Percentiles rank a stretch among this genome's conserved stretches.
Evolutionary conservation across 768 basidiomycete genomes (phyloP).

Genomic region (Suillus alpinus): DNA sequence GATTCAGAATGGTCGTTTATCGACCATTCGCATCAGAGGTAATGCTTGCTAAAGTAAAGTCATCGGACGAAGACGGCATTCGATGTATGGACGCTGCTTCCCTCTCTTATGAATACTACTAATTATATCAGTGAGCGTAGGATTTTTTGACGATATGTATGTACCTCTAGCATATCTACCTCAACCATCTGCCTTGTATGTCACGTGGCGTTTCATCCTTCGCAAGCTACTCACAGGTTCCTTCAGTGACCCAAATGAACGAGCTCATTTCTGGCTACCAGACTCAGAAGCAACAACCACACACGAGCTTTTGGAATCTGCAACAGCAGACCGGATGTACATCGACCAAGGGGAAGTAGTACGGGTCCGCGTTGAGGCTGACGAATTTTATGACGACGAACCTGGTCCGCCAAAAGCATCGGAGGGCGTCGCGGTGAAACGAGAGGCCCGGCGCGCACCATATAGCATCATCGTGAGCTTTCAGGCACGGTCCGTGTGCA

Average conservation of each 20-base stretch:
- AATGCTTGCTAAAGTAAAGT: constrained; percentile 83
- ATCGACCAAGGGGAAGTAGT: constrained; percentile 75
- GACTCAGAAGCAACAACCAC: constrained; percentile 48
- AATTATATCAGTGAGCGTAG: constrained; percentile 62
- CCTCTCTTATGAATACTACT: constrained; percentile 1
- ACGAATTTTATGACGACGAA: constrained; percentile 84
- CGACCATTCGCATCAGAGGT: constrained; percentile 90
- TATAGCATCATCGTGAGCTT: constrained; percentile 68
- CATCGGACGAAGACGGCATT: constrained; percentile 82
- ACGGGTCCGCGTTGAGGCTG: constrained; percentile 74
- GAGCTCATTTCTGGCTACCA: constrained; percentile 81
- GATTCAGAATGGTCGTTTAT: constrained; percentile 89
- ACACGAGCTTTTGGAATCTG: constrained; percentile 69
- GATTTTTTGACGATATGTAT: constrained; percentile 94
- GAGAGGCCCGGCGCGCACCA: constrained; percentile 51
- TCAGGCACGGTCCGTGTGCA: not conserved
- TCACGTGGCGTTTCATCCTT: constrained; percentile 4
- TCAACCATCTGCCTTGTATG: constrained; percentile 76
- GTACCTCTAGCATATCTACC: constrained; percentile 79
- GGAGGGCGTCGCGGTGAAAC: constrained; percentile 61
- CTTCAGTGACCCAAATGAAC: constrained; percentile 74
- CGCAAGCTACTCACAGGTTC: not conserved
- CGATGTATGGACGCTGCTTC: constrained; percentile 52
- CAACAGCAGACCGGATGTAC: constrained; percentile 69
- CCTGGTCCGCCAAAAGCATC: constrained; percentile 77